These are phyloP conservation scores for Dendrostoma leiphaemia DNA, from an alignment of 2,329 filamentous ascomycete species.

Conservation along the genomic window DNA sequence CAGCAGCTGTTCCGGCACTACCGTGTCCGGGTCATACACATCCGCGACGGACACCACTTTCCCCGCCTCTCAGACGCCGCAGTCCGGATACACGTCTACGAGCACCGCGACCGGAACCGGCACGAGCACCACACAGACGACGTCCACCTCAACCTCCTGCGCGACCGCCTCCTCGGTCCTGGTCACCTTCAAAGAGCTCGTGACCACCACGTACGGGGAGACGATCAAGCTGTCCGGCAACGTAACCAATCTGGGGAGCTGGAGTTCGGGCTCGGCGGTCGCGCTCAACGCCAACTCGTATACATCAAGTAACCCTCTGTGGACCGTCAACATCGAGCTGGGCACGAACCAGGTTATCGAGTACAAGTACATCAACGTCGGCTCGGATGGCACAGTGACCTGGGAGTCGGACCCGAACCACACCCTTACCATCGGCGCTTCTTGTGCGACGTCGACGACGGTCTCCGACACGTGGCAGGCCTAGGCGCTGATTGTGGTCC, in stretches of 20 bases:
- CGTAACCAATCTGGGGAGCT: slow-evolving; percentile 57
- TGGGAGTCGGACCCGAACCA: slow-evolving; percentile 66
- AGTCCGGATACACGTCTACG: slow-evolving; percentile 28
- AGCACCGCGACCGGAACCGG: slow-evolving; percentile 22
- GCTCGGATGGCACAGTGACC: slow-evolving; percentile 48
- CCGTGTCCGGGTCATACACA: slow-evolving; percentile 50
- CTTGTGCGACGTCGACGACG: slow-evolving; percentile 28
- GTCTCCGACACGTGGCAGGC: slow-evolving; percentile 34
- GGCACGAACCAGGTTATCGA: slow-evolving; percentile 53
- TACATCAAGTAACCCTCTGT: slow-evolving; percentile 57
- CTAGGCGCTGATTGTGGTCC: no score
- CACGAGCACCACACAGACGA: no score
- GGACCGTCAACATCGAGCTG: slow-evolving; percentile 56
- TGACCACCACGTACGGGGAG: slow-evolving; percentile 58
- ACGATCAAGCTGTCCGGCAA: slow-evolving; percentile 65
- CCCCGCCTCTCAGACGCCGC: slow-evolving; percentile 47
- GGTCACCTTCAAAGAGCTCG: slow-evolving; percentile 61
- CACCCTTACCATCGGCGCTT: slow-evolving; percentile 32
- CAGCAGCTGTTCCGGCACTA: slow-evolving; percentile 43
- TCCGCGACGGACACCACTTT: slow-evolving; percentile 46
- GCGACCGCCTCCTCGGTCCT: slow-evolving; percentile 44
- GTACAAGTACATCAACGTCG: slow-evolving; percentile 69
- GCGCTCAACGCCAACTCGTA: slow-evolving; percentile 59
- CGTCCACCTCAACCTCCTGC: slow-evolving; percentile 38
- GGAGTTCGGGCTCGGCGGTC: slow-evolving; percentile 55